phyloP scores from a whole-genome alignment of 176 grass and related monocot genomes.

The Oryza longistaminata region DNA sequence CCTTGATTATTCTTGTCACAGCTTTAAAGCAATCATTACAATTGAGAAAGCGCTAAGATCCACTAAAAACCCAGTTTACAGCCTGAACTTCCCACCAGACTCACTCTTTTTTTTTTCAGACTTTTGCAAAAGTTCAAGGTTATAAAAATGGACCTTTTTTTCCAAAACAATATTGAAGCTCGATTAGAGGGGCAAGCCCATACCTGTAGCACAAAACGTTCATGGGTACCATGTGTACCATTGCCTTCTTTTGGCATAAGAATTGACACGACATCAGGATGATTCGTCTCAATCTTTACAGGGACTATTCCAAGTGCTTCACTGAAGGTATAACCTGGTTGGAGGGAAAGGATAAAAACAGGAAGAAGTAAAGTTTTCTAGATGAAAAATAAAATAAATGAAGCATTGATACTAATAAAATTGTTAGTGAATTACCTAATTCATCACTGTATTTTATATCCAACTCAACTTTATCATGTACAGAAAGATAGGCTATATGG shows the following conservation, averaged over 20 bases:
- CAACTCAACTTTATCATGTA: constrained; percentile 73
- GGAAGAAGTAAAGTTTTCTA: background rate
- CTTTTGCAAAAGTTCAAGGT: background rate
- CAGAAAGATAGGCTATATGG: constrained; percentile 59
- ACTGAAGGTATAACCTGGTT: constrained; percentile 76
- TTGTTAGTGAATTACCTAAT: constrained; percentile 63
- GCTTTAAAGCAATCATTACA: constrained; percentile 9
- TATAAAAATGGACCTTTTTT: background rate
- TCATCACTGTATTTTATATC: constrained; percentile 81
- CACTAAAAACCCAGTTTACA: background rate
- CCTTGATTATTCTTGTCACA: constrained; percentile 14
- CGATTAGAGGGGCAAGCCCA: background rate
- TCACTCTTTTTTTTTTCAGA: background rate
- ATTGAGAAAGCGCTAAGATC: background rate
- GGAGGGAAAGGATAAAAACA: constrained; percentile 24
- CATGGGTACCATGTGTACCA: constrained; percentile 45
- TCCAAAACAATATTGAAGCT: constrained; percentile 6
- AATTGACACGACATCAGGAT: constrained; percentile 88
- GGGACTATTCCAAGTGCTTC: constrained; percentile 89
- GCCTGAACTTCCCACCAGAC: background rate
- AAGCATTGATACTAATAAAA: background rate
- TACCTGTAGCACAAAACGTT: constrained; percentile 71
- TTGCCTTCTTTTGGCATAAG: constrained; percentile 61
- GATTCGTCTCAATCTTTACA: constrained; percentile 85
- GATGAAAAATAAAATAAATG: constrained; percentile 17